These are phyloP conservation scores for Leucoagaricus sp. DNA, from an alignment of 1,284 basidiomycete genomes.

Conservation along the genomic window DNA sequence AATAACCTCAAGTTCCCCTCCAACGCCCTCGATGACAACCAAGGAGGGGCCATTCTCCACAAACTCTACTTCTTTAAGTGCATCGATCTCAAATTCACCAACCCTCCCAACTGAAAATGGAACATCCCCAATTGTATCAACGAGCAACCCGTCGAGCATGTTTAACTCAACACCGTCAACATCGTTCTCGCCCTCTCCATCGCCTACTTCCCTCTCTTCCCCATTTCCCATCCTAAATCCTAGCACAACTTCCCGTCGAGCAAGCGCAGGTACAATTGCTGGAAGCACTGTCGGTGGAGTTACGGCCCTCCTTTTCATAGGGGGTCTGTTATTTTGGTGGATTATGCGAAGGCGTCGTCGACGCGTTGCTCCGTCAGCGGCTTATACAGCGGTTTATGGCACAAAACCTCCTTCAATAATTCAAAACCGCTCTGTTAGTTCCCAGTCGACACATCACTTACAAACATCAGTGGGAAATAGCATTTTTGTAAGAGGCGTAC, in stretches of 20 bases:
- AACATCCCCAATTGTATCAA: too few relatives aligned
- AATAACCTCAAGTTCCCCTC: too few relatives aligned
- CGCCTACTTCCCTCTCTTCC: background rate
- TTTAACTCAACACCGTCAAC: background rate
- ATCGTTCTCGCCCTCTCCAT: background rate
- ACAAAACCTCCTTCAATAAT: conserved; percentile 5
- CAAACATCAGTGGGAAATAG: background rate
- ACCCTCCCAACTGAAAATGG: too few relatives aligned
- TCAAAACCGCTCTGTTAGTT: background rate
- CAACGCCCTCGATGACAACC: too few relatives aligned
- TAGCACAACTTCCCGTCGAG: background rate
- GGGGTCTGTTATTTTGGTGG: conserved; percentile 22
- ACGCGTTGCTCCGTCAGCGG: conserved; percentile 31
- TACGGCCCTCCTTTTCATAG: conserved; percentile 19
- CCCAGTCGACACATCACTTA: background rate
- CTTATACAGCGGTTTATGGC: conserved; percentile 30
- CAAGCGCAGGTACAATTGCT: conserved; percentile 25
- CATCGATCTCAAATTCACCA: too few relatives aligned
- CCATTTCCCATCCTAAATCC: background rate
- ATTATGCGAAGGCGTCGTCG: conserved; percentile 22
- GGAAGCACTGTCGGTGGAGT: conserved; percentile 28
- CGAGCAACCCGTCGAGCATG: too few relatives aligned
- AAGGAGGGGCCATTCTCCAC: too few relatives aligned
- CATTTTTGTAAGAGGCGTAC: background rate
- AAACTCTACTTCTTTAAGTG: too few relatives aligned